Base-by-base conservation (phyloP, 208 protist species). In the Leishmania tropica region DNA sequence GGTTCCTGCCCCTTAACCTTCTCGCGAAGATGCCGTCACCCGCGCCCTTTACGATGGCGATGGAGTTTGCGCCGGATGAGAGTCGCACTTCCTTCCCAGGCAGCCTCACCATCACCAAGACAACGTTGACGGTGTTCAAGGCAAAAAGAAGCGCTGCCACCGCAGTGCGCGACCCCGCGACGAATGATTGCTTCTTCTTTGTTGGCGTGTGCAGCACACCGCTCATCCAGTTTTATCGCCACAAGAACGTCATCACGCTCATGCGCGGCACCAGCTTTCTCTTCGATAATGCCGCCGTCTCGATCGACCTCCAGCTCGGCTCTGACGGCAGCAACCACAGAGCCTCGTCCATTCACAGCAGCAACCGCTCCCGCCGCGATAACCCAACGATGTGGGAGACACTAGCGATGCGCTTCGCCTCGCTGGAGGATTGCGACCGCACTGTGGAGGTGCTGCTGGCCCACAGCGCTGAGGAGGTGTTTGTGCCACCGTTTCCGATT, bases 151-250 rank as follows among this genome's bases (percentile, higher is more conserved):
- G 31, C 6, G 56, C 82, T 42, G 17, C 53, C 72, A 62, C 77
- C 13, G 60, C 78, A 4, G 64, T 76, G 76, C 76, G 53, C 13
- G 82, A 82, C 54, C 77, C 86, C 31, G 78, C 73, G 1, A 68
- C 65, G 54, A 84, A 82, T 54, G 88, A 87, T 47, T 84, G 88
- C 62, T 58, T 89, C 17, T 83, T 81, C 40, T 95, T 95, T 62
- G 88, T 97, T 68, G 93, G 93, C 48, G 88, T 92, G n/a, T 92
- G 89, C 88, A 91, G 85, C 80, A 67, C 91, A 1, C 86, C 90
- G 2, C 88, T 94, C 13, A 79, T 95, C 1, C 89, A 90, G 78
- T 94, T 94, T 60, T 88, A 90, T 71, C 89, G 88, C n/a, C 81
- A 88, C 67, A 74, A 90, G 73, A 77, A 81, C 60, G 42, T 67